Evolutionary conservation across 768 basidiomycete genomes (phyloP).

Genomic region (Galerina sulciceps): DNA sequence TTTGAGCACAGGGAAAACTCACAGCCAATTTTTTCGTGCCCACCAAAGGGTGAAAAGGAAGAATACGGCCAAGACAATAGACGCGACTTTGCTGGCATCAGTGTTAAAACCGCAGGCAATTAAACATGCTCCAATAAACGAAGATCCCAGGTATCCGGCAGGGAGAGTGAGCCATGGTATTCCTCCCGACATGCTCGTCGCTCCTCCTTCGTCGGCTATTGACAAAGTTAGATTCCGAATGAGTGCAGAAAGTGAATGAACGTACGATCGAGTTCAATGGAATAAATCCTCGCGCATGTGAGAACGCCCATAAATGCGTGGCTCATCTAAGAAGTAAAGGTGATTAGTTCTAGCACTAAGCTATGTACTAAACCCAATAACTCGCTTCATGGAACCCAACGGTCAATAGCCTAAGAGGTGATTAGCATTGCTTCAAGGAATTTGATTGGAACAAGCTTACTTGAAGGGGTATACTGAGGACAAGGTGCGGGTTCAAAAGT

Average conservation of each 20-base stretch:
- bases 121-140: conserved; percentile 83
- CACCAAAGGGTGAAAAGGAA: conserved; percentile 91
- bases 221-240: not conserved
- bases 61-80: conserved; percentile 79
- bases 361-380: not conserved
- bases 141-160: conserved; percentile 82
- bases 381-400: conserved; percentile 88
- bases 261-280: conserved; percentile 87
- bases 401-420: conserved; percentile 64
- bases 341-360: not conserved
- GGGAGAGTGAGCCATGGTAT: conserved; percentile 82
- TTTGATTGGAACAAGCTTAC: conserved; percentile 58
- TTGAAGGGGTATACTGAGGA: conserved; percentile 87
- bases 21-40: conserved; percentile 79
- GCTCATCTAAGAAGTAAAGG: conserved; percentile 64
- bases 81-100: conserved; percentile 85
- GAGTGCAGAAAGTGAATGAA: conserved; percentile 13
- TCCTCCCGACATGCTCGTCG: conserved; percentile 87
- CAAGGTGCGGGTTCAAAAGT: not conserved
- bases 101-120: conserved; percentile 91
- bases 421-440: not conserved
- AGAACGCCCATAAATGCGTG: conserved; percentile 81
- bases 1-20: conserved; percentile 25
- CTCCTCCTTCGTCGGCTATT: conserved; percentile 85
- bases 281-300: conserved; percentile 86